These are phyloP conservation scores for Ophiostoma himal-ulmi DNA, from an alignment of 2,329 filamentous ascomycete genomes.

Conservation along the genomic window DNA sequence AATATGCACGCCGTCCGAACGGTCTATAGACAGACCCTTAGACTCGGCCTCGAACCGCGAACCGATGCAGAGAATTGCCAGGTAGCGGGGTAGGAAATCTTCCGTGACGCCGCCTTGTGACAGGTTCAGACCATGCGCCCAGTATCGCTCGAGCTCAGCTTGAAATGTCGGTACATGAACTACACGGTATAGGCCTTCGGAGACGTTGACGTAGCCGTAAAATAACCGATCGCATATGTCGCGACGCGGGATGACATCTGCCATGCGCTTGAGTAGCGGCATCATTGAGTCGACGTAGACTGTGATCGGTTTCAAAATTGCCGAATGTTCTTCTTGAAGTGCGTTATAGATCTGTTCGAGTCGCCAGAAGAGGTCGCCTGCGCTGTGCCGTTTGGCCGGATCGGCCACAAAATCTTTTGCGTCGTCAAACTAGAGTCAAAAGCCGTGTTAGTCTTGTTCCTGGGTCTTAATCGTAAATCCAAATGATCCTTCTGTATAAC, in stretches of 20 bases:
- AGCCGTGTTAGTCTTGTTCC: constrained; percentile 16
- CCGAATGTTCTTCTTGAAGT: constrained; percentile 44
- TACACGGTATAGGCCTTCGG: constrained; percentile 49
- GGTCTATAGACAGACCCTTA: constrained; percentile 42
- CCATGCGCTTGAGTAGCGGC: constrained; percentile 53
- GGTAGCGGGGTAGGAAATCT: constrained; percentile 47
- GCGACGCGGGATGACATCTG: constrained; percentile 47
- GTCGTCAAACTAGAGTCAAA: constrained; percentile 43
- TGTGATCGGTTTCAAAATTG: constrained; percentile 46
- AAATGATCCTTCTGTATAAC: not conserved
- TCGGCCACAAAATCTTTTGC: constrained; percentile 47
- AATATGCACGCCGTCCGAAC: constrained; percentile 50
- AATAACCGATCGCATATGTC: constrained; percentile 48
- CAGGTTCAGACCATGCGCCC: constrained; percentile 34
- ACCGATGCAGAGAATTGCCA: constrained; percentile 49
- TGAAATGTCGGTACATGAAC: constrained; percentile 49
- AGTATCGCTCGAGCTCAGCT: constrained; percentile 47
- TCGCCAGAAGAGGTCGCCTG: constrained; percentile 40
- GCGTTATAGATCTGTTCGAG: constrained; percentile 45
- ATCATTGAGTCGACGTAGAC: constrained; percentile 56
- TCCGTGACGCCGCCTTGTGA: constrained; percentile 26
- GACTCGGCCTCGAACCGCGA: constrained; percentile 49
- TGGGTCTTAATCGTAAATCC: not conserved
- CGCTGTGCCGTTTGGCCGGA: constrained; percentile 37
- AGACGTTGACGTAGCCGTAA: constrained; percentile 44